Evolutionary conservation across 2,329 filamentous ascomycete species (phyloP).

Genomic region (Penicillium sp.): DNA sequence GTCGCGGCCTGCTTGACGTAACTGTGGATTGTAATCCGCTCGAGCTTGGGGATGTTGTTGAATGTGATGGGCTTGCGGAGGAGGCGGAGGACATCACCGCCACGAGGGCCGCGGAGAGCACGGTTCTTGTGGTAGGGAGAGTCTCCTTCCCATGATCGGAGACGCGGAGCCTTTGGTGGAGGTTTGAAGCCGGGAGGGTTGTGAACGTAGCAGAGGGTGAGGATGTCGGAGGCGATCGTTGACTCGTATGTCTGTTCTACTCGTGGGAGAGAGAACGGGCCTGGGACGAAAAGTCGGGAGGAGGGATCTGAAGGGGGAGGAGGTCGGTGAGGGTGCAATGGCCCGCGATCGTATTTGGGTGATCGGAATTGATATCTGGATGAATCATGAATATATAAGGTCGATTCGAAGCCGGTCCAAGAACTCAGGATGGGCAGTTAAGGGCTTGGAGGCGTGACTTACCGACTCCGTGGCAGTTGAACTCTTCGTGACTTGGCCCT

Average conservation of each 20-base stretch:
- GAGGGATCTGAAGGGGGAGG: slow-evolving; percentile 84
- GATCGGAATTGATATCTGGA: slow-evolving; percentile 90
- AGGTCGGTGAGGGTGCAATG: slow-evolving; percentile 89
- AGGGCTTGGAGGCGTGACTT: slow-evolving; percentile 23
- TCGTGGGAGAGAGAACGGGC: slow-evolving; percentile 86
- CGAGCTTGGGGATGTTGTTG: slow-evolving; percentile 82
- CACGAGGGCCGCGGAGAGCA: slow-evolving; percentile 81
- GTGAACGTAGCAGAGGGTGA: slow-evolving; percentile 88
- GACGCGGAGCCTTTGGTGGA: slow-evolving; percentile 63
- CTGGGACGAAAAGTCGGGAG: slow-evolving; percentile 86
- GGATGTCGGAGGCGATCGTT: slow-evolving; percentile 83
- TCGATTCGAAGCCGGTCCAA: slow-evolving; percentile 6
- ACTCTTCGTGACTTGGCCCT: slow-evolving; percentile 50
- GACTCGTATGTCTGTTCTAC: slow-evolving; percentile 88
- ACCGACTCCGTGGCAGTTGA: slow-evolving; percentile 60
- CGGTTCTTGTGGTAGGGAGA: slow-evolving; percentile 95
- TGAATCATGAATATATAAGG: slow-evolving; percentile 11
- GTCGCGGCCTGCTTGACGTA: slow-evolving; percentile 71
- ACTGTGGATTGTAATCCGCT: slow-evolving; percentile 78
- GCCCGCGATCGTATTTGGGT: slow-evolving; percentile 92
- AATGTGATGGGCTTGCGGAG: slow-evolving; percentile 68
- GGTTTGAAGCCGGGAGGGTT: slow-evolving; percentile 74
- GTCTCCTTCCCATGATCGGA: slow-evolving; percentile 85
- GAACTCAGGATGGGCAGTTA: not conserved
- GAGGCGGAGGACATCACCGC: slow-evolving; percentile 63